Conservation (phyloP, 257 asterid genomes). For the Primulina eburnea region DNA sequence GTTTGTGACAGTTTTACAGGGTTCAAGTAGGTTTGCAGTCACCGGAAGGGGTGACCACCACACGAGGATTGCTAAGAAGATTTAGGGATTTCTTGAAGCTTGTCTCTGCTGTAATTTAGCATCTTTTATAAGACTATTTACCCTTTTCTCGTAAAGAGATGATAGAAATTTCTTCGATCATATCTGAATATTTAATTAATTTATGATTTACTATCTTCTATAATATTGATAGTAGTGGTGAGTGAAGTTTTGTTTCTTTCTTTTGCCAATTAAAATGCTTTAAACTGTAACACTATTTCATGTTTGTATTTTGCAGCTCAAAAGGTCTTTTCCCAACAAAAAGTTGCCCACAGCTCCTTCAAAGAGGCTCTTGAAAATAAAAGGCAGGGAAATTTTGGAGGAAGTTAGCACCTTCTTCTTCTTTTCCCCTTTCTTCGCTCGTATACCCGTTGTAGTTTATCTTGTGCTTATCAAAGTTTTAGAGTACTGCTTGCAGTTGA, state of each 20-base stretch:
- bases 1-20: conserved; percentile 64
- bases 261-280: conserved; percentile 21
- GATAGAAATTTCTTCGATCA: background rate
- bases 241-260: conserved; percentile 7
- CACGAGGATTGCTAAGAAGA: conserved; percentile 53
- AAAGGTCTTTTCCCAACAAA: conserved; percentile 50
- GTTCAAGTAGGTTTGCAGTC: conserved; percentile 77
- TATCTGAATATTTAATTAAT: conserved; percentile 10
- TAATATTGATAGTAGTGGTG: conserved; percentile 13
- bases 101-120: conserved; percentile 54
- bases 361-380: conserved; percentile 51
- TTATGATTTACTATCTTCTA: background rate
- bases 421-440: conserved; percentile 17
- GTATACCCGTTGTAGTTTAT: conserved; percentile 6
- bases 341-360: conserved; percentile 56
- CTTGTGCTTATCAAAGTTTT: conserved; percentile 4
- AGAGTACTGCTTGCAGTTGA: background rate
- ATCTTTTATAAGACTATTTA: conserved; percentile 14
- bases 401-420: conserved; percentile 47
- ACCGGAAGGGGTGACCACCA: conserved; percentile 61
- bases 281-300: conserved; percentile 13
- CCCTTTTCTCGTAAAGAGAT: background rate
- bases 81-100: conserved; percentile 69
- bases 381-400: conserved; percentile 45
- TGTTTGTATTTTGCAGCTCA: conserved; percentile 47